Evolutionary conservation across 2,329 filamentous ascomycete genomes (phyloP), one percentile per base, ranked within the genome.

Genomic region (Penicillium sclerotiorum): DNA sequence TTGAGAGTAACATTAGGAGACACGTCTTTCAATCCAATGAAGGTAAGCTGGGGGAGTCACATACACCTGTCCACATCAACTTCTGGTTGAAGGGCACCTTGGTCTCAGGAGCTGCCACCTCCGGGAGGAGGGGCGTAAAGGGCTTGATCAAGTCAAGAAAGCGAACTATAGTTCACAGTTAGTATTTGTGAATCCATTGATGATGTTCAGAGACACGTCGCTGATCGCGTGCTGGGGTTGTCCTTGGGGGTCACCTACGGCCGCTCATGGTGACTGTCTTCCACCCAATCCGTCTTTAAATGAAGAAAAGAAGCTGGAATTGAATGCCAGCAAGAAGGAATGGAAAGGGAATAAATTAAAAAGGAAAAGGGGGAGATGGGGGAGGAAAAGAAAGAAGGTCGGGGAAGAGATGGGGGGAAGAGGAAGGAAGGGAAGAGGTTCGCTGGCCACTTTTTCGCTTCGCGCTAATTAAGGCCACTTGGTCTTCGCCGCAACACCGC

Each of bases 81-180:
- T 93, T 92, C 78, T 97, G 94, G 83, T 97, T 95, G 87, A 99
- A 99, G 64, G 92, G 90, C 52, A 96, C 88, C 82, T 96, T 97
- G 75, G 92, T 96, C 80, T 99, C 94, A 65, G 94, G 94, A 71
- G 95, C 88, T 80, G 93, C 89, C 78, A 99, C 94, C 88, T 99
- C 94, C 72, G 94, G 94, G 75, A 99, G 89, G 85, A 97, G 91
- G 81, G 94, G 93, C 83, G 95, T 90, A 76, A 99, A 99, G 72
- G 94, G 94, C 80, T 99, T 99, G 81, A 99, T 94, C 75, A 97
- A 85, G 79, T 99, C 94, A 81, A 99, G 93, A 75, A 99, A 99
- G 76, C 94, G 92, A 79, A 99, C 93, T 97, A 59, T 50, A 45
- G 45, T 25, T 25, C 15, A 41, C 12, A 5, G 38, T 69, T 46